phyloP scores from a whole-genome alignment of 768 basidiomycete genomes.

The Boletus tomentosulus region DNA sequence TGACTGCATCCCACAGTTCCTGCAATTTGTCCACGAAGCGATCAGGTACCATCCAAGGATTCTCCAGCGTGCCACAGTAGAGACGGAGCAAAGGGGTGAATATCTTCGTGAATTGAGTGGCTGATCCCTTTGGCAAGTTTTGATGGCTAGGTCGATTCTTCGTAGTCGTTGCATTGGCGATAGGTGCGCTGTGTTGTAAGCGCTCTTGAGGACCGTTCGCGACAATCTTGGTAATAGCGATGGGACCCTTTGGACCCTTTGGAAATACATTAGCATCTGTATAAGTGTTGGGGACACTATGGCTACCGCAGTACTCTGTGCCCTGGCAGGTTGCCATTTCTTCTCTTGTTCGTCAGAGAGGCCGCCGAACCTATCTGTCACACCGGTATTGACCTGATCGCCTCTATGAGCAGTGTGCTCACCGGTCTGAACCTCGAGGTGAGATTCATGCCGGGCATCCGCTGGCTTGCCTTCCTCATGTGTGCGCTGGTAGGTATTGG shows the following conservation, averaged over 20 bases:
- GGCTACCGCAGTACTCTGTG: not conserved
- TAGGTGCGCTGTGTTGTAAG: not conserved
- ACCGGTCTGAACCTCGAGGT: not conserved
- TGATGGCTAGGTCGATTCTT: not conserved
- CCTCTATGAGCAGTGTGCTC: too few species aligned
- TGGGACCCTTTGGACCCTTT: not conserved
- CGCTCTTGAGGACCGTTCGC: slow-evolving; percentile 1
- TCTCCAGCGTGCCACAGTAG: not conserved
- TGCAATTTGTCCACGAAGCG: not conserved
- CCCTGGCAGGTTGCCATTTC: not conserved
- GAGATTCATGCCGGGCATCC: not conserved
- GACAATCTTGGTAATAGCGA: not conserved
- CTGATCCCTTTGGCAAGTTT: not conserved
- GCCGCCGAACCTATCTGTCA: not conserved
- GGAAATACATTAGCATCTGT: not conserved
- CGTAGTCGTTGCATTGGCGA: not conserved
- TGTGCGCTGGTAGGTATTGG: not conserved
- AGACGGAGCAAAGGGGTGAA: not conserved
- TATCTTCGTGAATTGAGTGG: not conserved
- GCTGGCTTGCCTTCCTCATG: not conserved
- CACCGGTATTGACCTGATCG: not conserved
- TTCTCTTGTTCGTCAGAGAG: not conserved
- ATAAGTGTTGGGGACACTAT: too few species aligned
- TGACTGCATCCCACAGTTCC: not conserved
- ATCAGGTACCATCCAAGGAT: not conserved